These are phyloP conservation scores for Oenanthe sinensis DNA, from an alignment of 129 eudicot genomes.

Conservation along the genomic window DNA sequence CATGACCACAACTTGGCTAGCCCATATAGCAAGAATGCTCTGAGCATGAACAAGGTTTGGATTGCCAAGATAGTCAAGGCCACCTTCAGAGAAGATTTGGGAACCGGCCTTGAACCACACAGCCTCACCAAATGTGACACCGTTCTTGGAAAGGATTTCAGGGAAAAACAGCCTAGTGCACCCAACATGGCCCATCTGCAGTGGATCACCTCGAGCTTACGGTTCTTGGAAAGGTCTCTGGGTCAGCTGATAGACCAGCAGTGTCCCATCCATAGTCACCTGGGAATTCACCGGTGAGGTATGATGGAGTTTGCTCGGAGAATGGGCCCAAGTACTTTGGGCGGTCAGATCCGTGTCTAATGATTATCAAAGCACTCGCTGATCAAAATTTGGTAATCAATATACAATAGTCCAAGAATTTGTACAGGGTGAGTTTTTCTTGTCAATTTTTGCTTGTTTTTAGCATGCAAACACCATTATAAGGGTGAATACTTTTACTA, in stretches of 20 bases:
- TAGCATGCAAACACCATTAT: neutral
- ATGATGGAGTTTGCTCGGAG: constrained; percentile 8
- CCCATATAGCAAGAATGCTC: constrained; percentile 12
- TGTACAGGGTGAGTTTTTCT: neutral
- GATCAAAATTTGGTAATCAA: neutral
- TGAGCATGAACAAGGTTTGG: constrained; percentile 10
- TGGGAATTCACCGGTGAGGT: constrained; percentile 6
- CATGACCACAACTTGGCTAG: constrained; percentile 4
- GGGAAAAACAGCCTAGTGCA: constrained; percentile 8
- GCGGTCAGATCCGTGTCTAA: constrained; percentile 3
- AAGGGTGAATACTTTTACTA: neutral
- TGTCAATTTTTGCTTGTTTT: neutral
- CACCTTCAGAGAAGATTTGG: constrained; percentile 1
- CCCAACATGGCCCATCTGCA: constrained; percentile 9
- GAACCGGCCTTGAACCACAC: constrained; percentile 11
- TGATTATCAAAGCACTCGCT: neutral
- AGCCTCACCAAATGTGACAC: constrained; percentile 8
- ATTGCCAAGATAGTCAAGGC: constrained; percentile 11
- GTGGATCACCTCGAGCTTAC: constrained; percentile 9
- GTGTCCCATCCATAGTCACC: constrained; percentile 12
- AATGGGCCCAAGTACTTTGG: constrained; percentile 8
- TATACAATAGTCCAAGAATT: neutral
- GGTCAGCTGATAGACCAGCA: constrained; percentile 2
- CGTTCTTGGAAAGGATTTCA: constrained; percentile 2
- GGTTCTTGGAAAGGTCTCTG: constrained; percentile 11